These are phyloP conservation scores for Ceratocystis variospora DNA, from an alignment of 2,329 filamentous ascomycete species.

Conservation along the genomic window DNA sequence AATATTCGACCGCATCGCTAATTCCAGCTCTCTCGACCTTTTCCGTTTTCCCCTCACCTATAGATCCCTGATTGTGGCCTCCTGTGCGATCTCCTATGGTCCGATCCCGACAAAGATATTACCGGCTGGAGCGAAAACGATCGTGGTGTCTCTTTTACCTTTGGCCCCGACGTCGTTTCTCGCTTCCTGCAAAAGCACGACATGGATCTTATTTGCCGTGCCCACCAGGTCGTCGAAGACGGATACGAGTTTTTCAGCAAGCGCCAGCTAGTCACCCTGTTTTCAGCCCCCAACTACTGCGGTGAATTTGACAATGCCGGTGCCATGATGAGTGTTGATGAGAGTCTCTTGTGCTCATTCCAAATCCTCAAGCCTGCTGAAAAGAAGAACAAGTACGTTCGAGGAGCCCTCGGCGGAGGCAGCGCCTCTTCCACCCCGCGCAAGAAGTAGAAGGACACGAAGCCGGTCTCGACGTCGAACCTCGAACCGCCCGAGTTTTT, in stretches of 20 bases:
- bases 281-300: slow-evolving; percentile 98
- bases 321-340: slow-evolving; percentile 99
- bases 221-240: slow-evolving; percentile 96
- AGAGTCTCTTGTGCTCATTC: slow-evolving; percentile 97
- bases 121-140: slow-evolving; percentile 99
- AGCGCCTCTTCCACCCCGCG: slow-evolving; percentile 20
- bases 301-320: slow-evolving; percentile 99
- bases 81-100: slow-evolving; percentile 95
- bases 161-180: slow-evolving; percentile 92
- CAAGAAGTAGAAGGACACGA: slow-evolving; percentile 19
- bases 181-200: slow-evolving; percentile 98
- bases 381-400: slow-evolving; percentile 99
- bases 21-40: background rate
- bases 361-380: slow-evolving; percentile 99
- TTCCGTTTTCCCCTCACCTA: slow-evolving; percentile 12
- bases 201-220: slow-evolving; percentile 98
- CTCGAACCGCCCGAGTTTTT: slow-evolving; percentile 12
- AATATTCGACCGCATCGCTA: background rate
- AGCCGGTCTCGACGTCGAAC: slow-evolving; percentile 13
- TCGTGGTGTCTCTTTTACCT: slow-evolving; percentile 95
- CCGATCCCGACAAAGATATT: slow-evolving; percentile 97
- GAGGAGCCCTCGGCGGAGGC: slow-evolving; percentile 47
- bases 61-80: slow-evolving; percentile 97
- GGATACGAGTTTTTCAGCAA: slow-evolving; percentile 99
- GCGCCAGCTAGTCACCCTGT: slow-evolving; percentile 89